Evolutionary conservation across 805 yeast species (phyloP), one percentile per base, ranked within the genome.

Genomic region (Metschnikowia amazonensis): DNA sequence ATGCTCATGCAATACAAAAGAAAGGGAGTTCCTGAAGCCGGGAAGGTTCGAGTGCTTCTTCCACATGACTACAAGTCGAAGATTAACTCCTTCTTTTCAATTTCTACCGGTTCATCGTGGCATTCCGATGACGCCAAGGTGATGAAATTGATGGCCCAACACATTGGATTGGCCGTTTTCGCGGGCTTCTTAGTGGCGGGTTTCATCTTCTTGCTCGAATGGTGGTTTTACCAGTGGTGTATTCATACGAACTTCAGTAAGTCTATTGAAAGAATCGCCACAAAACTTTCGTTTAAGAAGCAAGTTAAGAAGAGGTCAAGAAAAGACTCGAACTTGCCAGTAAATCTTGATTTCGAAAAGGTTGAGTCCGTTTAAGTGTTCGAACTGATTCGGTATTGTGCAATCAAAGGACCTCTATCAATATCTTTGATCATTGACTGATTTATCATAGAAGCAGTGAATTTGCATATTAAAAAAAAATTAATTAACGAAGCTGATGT

Each of bases 101-200:
- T 87, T 45, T 72, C 88, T 0, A 77, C 79, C 45, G 97, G 97
- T 37, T 86, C 95, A 0, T 86, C 95, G 21, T 90, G 97, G 97
- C 97, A 90, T 66, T 67, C 80, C 58, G 88, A 82, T 53, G 97
- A 90, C 64, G 96, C 97, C 9, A 75, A 80, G 44, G 79, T 87
- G 60, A 80, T 89, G 65, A 81, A 86, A 59, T 68, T 78, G 7
- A 67, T 89, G 65, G 89, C 87, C 14, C 75, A 79, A 52, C 96
- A 90, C 64, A 79, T 90, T 52, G 74, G 80, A 13, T 65, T 84
- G 32, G 84, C 89, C 23, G 86, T 88, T 2, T 59, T 85, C 34
- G 78, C 77, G 11, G 96, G 96, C 1, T 81, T 85, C 53, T 49
- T 77, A 14, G 58, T 84, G 40, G 89, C 82, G 2, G 64, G 63